phyloP scores from a whole-genome alignment of 106 monocot species.

The Dendrobium huoshanense region DNA sequence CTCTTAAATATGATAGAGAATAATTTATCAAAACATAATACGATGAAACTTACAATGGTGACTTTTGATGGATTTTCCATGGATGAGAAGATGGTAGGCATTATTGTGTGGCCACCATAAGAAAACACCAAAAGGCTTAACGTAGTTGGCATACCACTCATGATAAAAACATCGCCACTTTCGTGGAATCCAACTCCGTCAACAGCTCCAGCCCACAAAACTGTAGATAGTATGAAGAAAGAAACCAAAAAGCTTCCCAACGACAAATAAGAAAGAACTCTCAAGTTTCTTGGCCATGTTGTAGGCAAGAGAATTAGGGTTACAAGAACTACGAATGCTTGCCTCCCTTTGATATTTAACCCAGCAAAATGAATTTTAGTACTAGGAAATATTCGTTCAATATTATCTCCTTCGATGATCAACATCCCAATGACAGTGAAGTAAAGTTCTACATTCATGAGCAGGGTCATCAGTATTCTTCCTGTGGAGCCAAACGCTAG shows the following conservation, averaged over 20 bases:
- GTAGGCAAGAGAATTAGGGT: not conserved
- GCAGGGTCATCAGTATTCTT: slow-evolving; percentile 17
- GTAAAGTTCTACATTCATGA: slow-evolving; percentile 63
- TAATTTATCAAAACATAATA: no score
- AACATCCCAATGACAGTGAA: slow-evolving; percentile 25
- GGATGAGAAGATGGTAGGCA: not conserved
- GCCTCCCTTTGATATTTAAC: not conserved
- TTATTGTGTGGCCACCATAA: not conserved
- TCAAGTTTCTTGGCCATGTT: not conserved
- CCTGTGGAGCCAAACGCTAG: slow-evolving; percentile 51
- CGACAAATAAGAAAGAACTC: not conserved
- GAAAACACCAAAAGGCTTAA: not conserved
- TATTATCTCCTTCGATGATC: slow-evolving; percentile 10
- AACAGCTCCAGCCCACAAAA: not conserved
- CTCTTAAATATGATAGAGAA: no score
- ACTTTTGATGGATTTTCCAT: not conserved
- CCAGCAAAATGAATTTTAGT: not conserved
- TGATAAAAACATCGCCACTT: not conserved
- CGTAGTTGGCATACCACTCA: not conserved
- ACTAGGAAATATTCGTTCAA: not conserved
- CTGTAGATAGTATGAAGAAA: not conserved
- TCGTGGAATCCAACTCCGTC: not conserved
- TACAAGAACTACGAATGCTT: not conserved
- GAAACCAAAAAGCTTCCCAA: not conserved
- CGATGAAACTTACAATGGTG: not conserved